Base-by-base conservation (phyloP, 1,284 basidiomycete genomes). In the Trichosporon inkin region DNA sequence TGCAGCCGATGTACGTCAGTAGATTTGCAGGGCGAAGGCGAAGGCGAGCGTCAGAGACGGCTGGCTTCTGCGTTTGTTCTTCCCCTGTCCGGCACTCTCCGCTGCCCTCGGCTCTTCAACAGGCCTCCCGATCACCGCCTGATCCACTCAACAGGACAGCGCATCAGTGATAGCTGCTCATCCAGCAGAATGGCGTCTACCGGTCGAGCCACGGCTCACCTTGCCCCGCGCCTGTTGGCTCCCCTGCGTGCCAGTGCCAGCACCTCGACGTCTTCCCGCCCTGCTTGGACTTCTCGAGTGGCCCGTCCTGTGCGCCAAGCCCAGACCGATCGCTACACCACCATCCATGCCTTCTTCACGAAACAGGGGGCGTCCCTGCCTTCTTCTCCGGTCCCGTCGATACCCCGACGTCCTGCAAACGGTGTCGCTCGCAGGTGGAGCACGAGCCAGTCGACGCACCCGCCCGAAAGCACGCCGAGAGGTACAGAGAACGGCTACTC, bases 321-420 rank as follows among this genome's bases (percentile, higher is more conserved):
- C 6, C 73, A 72, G 35, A 62, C 80, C 39, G 83, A 84, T 72
- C 80, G 84, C 22, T 85, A 85, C 72, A 72, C 72, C 10, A 73
- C 80, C 49, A 83, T 85, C 39, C 80, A 81, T 57, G 74, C 70
- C 14, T 85, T 84, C 73, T 85, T 85, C 71, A 75, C 73, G 38
- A 78, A 71, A 39, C 80, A 81, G 54, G 68, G 41, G 13, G 39
- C 10, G 6, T 8, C 36, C 6, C 2, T 17, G 2, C 8, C 44
- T 4, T 7, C 16, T n/a, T n/a, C 35, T 19, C 35, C 14, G 8
- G 17, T n/a, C 6, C 17, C 17, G n/a, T 19, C 51, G n/a, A 36
- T 22, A 19, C 34, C 51, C 34, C 19, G 32, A 6, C 34, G n/a
- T n/a, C 35, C 19, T 24, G 17, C 51, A 14, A 14, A 8, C 22